These are phyloP conservation scores for Hypoxylon fuscum DNA, from an alignment of 495 filamentous ascomycete genomes.

Conservation along the genomic window DNA sequence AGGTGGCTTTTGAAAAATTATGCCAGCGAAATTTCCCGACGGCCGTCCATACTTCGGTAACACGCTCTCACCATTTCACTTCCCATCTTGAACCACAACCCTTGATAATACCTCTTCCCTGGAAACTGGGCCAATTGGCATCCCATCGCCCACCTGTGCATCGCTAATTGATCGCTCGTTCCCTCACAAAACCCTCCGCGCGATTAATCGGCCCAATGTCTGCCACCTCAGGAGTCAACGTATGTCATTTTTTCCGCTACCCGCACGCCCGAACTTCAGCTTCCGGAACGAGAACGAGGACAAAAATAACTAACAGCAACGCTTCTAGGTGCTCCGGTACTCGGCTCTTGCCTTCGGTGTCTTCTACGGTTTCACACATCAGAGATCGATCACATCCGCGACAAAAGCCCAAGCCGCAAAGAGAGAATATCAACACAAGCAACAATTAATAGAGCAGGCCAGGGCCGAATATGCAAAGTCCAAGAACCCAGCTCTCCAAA, in stretches of 20 bases:
- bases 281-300: constrained; percentile 5
- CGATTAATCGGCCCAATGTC: constrained; percentile 55
- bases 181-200: constrained; percentile 24
- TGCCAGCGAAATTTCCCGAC: constrained; percentile 43
- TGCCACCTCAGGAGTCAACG: constrained; percentile 69
- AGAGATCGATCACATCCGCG: constrained; percentile 73
- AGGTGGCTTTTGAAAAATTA: constrained; percentile 32
- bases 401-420: constrained; percentile 73
- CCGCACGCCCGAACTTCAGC: constrained; percentile 26
- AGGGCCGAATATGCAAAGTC: constrained; percentile 87
- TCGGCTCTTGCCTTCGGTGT: constrained; percentile 86
- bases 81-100: constrained; percentile 21
- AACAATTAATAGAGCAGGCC: constrained; percentile 85
- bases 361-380: constrained; percentile 93
- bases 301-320: constrained; percentile 24
- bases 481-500: constrained; percentile 71
- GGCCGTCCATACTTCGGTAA: constrained; percentile 29
- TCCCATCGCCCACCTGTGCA: constrained; percentile 28
- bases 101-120: constrained; percentile 34
- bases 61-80: constrained; percentile 26
- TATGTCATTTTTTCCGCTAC: constrained; percentile 49
- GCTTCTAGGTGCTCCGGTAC: constrained; percentile 87
- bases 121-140: constrained; percentile 41
- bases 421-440: constrained; percentile 86
- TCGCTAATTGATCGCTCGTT: constrained; percentile 33